phyloP scores from a whole-genome alignment of 108 stramenopile species.

The Conticribra weissflogii region DNA sequence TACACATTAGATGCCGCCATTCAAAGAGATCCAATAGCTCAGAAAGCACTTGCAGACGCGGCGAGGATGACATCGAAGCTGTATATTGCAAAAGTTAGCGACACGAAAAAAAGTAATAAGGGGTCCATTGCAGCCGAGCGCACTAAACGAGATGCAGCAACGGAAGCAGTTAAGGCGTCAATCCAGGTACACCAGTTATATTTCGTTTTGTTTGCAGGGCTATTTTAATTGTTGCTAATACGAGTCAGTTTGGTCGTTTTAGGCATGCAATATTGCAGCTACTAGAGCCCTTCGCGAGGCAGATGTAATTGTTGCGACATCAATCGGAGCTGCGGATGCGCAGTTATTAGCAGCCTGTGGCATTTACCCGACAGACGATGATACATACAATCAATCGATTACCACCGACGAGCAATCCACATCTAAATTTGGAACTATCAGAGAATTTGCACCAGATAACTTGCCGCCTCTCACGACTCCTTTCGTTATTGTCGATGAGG shows the following conservation, averaged over 20 bases:
- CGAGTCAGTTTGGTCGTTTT: neutral
- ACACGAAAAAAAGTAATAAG: constrained; percentile 35
- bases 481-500: constrained; percentile 93
- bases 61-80: constrained; percentile 67
- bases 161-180: constrained; percentile 80
- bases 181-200: constrained; percentile 66
- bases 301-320: constrained; percentile 96
- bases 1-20: constrained; percentile 83
- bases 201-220: no score
- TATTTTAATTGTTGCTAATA: no score
- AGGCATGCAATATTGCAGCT: constrained; percentile 80
- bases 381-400: constrained; percentile 20
- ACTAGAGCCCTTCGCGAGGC: constrained; percentile 91
- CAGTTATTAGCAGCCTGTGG: constrained; percentile 93
- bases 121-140: constrained; percentile 54
- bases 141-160: constrained; percentile 71
- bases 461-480: constrained; percentile 76
- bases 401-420: constrained; percentile 11
- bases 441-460: constrained; percentile 73
- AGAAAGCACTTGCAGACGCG: constrained; percentile 73
- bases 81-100: constrained; percentile 18
- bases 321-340: constrained; percentile 95
- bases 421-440: constrained; percentile 36
- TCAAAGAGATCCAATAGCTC: constrained; percentile 69
- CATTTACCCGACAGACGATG: constrained; percentile 57